Evolutionary conservation across 164 flowering plant genomes (phyloP).

Genomic region (Sextonia rubra): DNA sequence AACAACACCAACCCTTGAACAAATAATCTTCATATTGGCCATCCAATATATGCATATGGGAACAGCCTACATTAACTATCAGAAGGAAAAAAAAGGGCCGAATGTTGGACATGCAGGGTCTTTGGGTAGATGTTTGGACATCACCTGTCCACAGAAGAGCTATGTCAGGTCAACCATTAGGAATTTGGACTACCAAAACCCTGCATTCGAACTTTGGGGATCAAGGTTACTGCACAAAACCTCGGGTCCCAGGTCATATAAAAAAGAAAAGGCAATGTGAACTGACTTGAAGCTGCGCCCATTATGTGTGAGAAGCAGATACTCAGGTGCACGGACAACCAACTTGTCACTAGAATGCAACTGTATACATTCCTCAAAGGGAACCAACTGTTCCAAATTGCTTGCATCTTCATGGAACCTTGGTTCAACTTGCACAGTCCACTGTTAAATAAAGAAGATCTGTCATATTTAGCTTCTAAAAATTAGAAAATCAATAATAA

Average conservation of each 20-base stretch:
- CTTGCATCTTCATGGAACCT: slow-evolving; percentile 90
- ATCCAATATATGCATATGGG: too few relatives aligned
- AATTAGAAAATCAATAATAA: neutral
- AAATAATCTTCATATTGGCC: too few relatives aligned
- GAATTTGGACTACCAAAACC: neutral
- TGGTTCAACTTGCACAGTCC: slow-evolving; percentile 87
- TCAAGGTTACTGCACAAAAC: too few relatives aligned
- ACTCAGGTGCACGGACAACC: slow-evolving; percentile 79
- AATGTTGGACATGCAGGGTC: neutral
- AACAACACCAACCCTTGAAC: too few relatives aligned
- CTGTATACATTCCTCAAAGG: slow-evolving; percentile 91
- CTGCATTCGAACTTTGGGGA: neutral
- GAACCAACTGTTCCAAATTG: slow-evolving; percentile 80
- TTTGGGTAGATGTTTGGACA: neutral
- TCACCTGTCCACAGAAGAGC: too few relatives aligned
- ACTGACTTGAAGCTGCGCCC: slow-evolving; percentile 96
- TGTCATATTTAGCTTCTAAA: neutral
- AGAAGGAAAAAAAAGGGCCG: neutral
- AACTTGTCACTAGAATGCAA: slow-evolving; percentile 49
- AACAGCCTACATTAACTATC: too few relatives aligned
- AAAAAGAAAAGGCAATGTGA: neutral
- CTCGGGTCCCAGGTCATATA: neutral
- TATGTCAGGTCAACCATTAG: too few relatives aligned
- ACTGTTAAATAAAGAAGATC: slow-evolving; percentile 39
- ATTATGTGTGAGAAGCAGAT: slow-evolving; percentile 87